These are phyloP conservation scores for Smallanthus sonchifolius DNA, from an alignment of 129 eudicot genomes.

Conservation along the genomic window DNA sequence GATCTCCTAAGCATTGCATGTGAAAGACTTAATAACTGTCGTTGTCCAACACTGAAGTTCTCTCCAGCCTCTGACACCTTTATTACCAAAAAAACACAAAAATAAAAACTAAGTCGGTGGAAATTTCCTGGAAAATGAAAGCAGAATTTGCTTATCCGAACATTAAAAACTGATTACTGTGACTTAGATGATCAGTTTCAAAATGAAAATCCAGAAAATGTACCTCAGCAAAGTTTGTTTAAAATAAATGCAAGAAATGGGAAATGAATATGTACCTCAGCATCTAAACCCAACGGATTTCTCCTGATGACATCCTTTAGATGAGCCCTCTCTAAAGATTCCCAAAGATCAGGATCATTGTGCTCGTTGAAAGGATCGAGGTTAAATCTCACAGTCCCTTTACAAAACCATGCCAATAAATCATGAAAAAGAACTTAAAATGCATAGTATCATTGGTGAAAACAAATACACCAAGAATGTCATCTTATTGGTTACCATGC, in stretches of 20 bases:
- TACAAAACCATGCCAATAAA: conserved; percentile 14
- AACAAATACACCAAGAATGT: not conserved
- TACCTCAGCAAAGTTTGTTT: not conserved
- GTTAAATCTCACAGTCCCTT: conserved; percentile 90
- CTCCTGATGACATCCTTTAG: conserved; percentile 83
- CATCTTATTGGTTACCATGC: not conserved
- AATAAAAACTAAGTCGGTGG: not conserved
- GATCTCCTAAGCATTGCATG: conserved; percentile 92
- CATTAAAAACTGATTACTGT: not conserved
- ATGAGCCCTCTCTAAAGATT: conserved; percentile 92
- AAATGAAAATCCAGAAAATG: not conserved
- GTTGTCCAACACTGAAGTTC: conserved; percentile 96
- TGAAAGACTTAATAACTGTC: conserved; percentile 87
- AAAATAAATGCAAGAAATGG: not conserved
- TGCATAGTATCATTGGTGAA: not conserved
- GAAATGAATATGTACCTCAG: conserved; percentile 59
- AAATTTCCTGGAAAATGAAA: not conserved
- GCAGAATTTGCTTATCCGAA: not conserved
- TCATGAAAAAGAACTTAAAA: conserved; percentile 14
- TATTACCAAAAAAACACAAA: conserved; percentile 1
- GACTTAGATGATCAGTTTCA: not conserved
- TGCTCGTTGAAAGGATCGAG: conserved; percentile 96
- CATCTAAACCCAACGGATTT: conserved; percentile 81
- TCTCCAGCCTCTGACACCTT: conserved; percentile 97
- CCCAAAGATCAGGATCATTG: conserved; percentile 94